Evolutionary conservation across 345 rosid species (phyloP).

Genomic region (Populus pruinosa): DNA sequence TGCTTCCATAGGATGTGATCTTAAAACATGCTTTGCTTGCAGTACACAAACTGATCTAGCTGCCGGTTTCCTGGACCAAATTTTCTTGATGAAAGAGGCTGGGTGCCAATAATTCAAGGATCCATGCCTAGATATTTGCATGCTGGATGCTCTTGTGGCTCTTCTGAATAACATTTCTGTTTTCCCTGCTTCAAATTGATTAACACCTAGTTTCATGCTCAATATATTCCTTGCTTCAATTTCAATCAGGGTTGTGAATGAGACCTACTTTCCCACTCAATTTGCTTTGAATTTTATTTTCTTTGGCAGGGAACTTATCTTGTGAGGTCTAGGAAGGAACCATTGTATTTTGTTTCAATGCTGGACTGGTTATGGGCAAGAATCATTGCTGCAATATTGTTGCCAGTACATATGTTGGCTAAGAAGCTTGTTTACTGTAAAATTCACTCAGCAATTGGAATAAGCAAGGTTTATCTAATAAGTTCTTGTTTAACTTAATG

Average conservation of each 20-base stretch:
- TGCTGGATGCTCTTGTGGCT: not conserved
- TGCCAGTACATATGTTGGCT: conserved; percentile 79
- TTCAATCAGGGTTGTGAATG: not conserved
- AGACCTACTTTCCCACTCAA: not conserved
- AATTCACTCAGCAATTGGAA: conserved; percentile 80
- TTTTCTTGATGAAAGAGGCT: not conserved
- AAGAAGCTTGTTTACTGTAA: conserved; percentile 60
- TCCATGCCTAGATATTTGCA: not conserved
- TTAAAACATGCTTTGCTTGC: not conserved
- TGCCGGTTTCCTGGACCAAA: not conserved
- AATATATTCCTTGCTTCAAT: not conserved
- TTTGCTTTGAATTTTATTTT: conserved; percentile 8
- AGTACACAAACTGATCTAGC: not conserved
- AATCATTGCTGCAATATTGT: conserved; percentile 53
- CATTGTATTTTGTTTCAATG: conserved; percentile 47
- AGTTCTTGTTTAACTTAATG: not conserved
- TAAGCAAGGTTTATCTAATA: conserved; percentile 54
- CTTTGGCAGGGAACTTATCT: conserved; percentile 59
- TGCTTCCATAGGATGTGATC: not conserved
- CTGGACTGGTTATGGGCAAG: conserved; percentile 70
- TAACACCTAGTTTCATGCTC: not conserved
- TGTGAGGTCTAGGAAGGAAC: conserved; percentile 57
- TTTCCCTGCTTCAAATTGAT: not conserved
- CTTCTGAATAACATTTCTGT: not conserved
- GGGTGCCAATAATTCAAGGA: not conserved